Conservation (phyloP, 805 yeast genomes). For the Pichia heedii region DNA sequence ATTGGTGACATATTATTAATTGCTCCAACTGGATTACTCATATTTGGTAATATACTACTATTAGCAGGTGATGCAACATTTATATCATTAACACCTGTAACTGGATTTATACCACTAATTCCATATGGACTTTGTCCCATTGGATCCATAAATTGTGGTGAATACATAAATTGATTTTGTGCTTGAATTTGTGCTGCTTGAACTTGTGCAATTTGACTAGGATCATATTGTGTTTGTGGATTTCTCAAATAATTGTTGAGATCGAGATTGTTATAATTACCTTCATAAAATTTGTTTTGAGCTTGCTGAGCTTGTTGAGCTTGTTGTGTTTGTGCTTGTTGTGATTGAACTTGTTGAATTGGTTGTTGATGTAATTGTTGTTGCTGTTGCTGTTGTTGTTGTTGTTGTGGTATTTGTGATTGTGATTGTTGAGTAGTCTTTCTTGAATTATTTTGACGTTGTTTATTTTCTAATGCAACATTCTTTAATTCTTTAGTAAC, state of each 20-base stretch:
- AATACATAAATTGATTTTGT: slow-evolving; percentile 10
- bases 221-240: slow-evolving; percentile 18
- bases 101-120: background rate
- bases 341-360: slow-evolving; percentile 6
- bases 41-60: slow-evolving; percentile 16
- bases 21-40: slow-evolving; percentile 9
- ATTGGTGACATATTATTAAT: slow-evolving; percentile 19
- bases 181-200: slow-evolving; percentile 20
- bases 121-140: slow-evolving; percentile 12
- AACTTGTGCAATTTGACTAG: slow-evolving; percentile 10
- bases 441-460: slow-evolving; percentile 28
- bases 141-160: slow-evolving; percentile 17
- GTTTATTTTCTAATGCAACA: no score
- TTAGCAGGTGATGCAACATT: slow-evolving; percentile 10
- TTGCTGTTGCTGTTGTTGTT: slow-evolving; percentile 17
- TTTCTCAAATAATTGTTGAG: slow-evolving; percentile 21
- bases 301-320: no score
- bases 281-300: slow-evolving; percentile 13
- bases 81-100: background rate
- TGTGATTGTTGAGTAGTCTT: slow-evolving; percentile 17
- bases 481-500: background rate
- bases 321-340: background rate
- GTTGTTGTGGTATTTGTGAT: slow-evolving; percentile 9
- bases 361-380: slow-evolving; percentile 12
- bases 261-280: slow-evolving; percentile 15